phyloP scores from a whole-genome alignment of 2,329 filamentous ascomycete species.

The Pezicula neosporulosa region DNA sequence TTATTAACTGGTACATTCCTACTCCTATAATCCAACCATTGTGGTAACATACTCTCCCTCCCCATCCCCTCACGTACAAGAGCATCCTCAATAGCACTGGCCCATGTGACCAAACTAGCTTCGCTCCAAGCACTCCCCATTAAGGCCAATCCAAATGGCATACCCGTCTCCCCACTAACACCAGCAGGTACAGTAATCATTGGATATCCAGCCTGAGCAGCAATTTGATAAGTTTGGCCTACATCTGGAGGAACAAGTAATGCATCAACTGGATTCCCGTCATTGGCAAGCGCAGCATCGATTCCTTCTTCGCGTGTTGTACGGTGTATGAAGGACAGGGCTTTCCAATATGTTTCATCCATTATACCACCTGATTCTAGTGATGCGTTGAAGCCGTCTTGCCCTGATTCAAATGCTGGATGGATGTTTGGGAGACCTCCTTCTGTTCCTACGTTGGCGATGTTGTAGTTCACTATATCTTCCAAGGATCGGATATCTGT shows the following conservation, averaged over 20 bases:
- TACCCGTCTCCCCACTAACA: slow-evolving; percentile 46
- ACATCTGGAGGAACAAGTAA: slow-evolving; percentile 68
- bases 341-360: slow-evolving; percentile 65
- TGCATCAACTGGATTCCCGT: slow-evolving; percentile 46
- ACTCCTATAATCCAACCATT: slow-evolving; percentile 48
- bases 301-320: slow-evolving; percentile 63
- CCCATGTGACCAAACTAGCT: slow-evolving; percentile 53
- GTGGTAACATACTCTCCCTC: slow-evolving; percentile 40
- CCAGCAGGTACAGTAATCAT: slow-evolving; percentile 67
- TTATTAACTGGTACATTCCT: slow-evolving; percentile 39
- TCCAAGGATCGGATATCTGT: slow-evolving; percentile 50
- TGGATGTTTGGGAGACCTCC: slow-evolving; percentile 58
- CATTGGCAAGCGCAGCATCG: slow-evolving; percentile 57
- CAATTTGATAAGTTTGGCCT: slow-evolving; percentile 64
- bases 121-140: slow-evolving; percentile 62
- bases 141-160: slow-evolving; percentile 59
- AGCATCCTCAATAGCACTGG: slow-evolving; percentile 60
- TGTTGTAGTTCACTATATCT: slow-evolving; percentile 61
- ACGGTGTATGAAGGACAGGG: slow-evolving; percentile 57
- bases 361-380: slow-evolving; percentile 56
- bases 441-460: slow-evolving; percentile 61
- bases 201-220: slow-evolving; percentile 74
- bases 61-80: slow-evolving; percentile 33
- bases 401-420: slow-evolving; percentile 66
- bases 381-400: slow-evolving; percentile 67